Evolutionary conservation across 2,329 filamentous ascomycete species (phyloP).

Genomic region (Nothophaeocryptopus gaeumannii): DNA sequence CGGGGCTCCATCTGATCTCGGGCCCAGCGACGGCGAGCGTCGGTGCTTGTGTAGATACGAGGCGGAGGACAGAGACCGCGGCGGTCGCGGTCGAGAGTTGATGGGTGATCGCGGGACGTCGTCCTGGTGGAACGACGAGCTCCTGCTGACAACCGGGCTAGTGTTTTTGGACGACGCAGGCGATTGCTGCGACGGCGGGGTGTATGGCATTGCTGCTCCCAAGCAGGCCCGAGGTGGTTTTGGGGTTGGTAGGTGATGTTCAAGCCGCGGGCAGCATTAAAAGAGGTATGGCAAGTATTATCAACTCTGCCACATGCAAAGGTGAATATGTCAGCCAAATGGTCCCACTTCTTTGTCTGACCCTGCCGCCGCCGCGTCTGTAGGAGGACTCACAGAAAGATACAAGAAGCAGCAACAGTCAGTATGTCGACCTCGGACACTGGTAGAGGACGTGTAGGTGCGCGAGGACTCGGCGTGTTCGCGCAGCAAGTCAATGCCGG

Average conservation of each 20-base stretch:
- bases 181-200: constrained; percentile 68
- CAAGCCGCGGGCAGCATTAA: constrained; percentile 43
- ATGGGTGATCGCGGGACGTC: constrained; percentile 35
- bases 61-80: constrained; percentile 57
- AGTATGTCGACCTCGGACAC: constrained; percentile 5
- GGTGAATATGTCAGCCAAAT: constrained; percentile 15
- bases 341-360: constrained; percentile 3
- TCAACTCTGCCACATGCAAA: constrained; percentile 8
- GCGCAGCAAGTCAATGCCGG: constrained; percentile 41
- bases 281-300: constrained; percentile 28
- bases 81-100: constrained; percentile 47
- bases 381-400: constrained; percentile 32
- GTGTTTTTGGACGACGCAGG: constrained; percentile 56
- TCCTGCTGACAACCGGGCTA: constrained; percentile 51
- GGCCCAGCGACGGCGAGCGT: constrained; percentile 52
- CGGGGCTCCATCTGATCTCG: constrained; percentile 23
- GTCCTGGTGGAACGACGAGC: constrained; percentile 49
- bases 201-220: constrained; percentile 70
- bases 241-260: constrained; percentile 33
- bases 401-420: constrained; percentile 24
- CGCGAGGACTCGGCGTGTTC: constrained; percentile 23
- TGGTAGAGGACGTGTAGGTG: constrained; percentile 12
- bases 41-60: constrained; percentile 62
- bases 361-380: not conserved
- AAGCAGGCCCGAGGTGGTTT: constrained; percentile 24